phyloP scores from a whole-genome alignment of 2,329 filamentous ascomycete genomes.

The Eutypella sp. region DNA sequence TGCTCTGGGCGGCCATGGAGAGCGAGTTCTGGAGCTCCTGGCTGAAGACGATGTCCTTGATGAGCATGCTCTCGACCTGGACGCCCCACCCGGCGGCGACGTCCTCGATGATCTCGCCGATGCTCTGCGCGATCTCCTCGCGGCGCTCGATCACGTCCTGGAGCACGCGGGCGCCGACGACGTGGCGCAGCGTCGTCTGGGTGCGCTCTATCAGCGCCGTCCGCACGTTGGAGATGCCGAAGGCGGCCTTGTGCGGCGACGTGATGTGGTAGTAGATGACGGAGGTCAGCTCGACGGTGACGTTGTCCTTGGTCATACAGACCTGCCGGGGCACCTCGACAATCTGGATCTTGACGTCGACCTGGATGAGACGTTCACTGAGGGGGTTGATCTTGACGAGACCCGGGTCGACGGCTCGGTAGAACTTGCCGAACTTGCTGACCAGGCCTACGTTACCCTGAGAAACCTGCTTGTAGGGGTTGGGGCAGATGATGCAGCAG shows the following conservation, averaged over 20 bases:
- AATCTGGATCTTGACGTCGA: slow-evolving; percentile 99
- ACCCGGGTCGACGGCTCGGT: slow-evolving; percentile 92
- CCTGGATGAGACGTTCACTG: slow-evolving; percentile 80
- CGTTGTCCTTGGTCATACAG: slow-evolving; percentile 99
- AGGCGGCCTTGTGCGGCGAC: slow-evolving; percentile 92
- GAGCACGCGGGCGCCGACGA: slow-evolving; percentile 89
- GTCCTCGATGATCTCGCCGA: slow-evolving; percentile 95
- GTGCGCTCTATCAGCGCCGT: slow-evolving; percentile 97
- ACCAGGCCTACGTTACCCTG: slow-evolving; percentile 95
- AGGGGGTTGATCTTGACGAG: slow-evolving; percentile 97
- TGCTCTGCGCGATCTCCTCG: slow-evolving; percentile 92
- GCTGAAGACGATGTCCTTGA: slow-evolving; percentile 98
- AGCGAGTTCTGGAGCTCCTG: slow-evolving; percentile 92
- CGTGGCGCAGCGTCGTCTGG: slow-evolving; percentile 94
- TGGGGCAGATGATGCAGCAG: slow-evolving; percentile 87
- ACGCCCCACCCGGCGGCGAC: slow-evolving; percentile 93
- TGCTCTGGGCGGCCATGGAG: slow-evolving; percentile 97
- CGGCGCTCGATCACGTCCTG: slow-evolving; percentile 98
- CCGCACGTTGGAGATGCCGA: slow-evolving; percentile 90
- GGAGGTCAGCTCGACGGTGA: slow-evolving; percentile 85
- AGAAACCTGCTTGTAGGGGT: slow-evolving; percentile 87
- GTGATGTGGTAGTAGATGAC: slow-evolving; percentile 99
- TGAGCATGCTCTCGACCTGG: slow-evolving; percentile 94
- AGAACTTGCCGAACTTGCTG: slow-evolving; percentile 92
- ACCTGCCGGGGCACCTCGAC: slow-evolving; percentile 93